Base-by-base conservation (phyloP, 352 stramenopile genomes). In the Globisporangium mamillatum region DNA sequence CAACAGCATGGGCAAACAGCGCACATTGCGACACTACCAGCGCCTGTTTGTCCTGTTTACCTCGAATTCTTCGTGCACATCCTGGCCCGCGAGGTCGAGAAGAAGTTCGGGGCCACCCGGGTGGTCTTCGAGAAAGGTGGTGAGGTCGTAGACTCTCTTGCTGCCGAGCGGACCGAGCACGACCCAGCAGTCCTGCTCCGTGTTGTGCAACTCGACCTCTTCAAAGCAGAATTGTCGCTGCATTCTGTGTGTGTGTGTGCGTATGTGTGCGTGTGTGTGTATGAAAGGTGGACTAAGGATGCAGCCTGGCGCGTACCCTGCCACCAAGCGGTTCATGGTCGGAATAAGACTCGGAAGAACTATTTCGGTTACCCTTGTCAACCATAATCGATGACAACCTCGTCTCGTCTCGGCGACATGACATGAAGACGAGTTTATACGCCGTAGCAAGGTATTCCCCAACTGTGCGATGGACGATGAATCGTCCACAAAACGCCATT, bases 61-160 rank as follows among this genome's bases (percentile, higher is more conserved):
- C 75, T 79, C 68, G 64, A 97, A 97, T 41, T 88, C 88, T 25
- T 91, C 86, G 14, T 90, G 86, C 20, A 79, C 88, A 72, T 97
- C 90, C 64, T 86, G 75, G 24, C 90, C 92, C 25, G 84, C 90
- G 36, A 96, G 76, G 62, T 96, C 93, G 36, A 98, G 73, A 61
- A 99, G 82, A 29, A 98, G 81, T 74, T 98, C 94, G 4, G 93
- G 81, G 16, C 95, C 96, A 64, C 96, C 95, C 0, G 96, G 95
- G 72, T 99, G 96, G 67, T 98, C 92, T 60, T 98, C 92, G 22
- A 98, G 80, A 75, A 98, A 99, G 46, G 86, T 91, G 18, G 91
- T 95, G 41, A 98, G 84, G 71, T 99, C 92, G 75, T 98, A 98
- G 1, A 99, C 93, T 71, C 97, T 97, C 66, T 82, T 80, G 36